Percentiles rank a stretch among this genome's conserved stretches.
phyloP scores from a whole-genome alignment of 768 basidiomycete genomes.

The Trametopsis cervina region DNA sequence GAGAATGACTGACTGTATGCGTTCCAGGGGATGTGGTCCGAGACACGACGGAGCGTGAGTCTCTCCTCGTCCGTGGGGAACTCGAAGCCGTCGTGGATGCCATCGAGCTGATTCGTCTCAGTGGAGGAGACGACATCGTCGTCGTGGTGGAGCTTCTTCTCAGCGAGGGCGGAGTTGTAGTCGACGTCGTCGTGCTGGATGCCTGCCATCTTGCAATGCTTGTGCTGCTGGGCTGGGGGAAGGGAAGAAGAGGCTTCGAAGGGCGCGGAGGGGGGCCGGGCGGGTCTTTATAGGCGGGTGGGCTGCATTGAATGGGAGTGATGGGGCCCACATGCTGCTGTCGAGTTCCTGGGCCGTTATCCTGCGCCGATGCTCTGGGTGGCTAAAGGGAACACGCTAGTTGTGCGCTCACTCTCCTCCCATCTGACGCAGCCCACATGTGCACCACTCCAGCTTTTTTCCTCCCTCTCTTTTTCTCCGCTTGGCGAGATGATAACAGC shows the following conservation, averaged over 20 bases:
- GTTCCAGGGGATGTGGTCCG: constrained; percentile 36
- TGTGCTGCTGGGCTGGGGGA: not conserved
- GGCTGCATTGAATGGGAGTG: too few species aligned
- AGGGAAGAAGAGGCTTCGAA: not conserved
- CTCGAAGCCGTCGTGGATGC: constrained; percentile 44
- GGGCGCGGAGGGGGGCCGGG: too few species aligned
- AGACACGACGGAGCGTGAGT: constrained; percentile 48
- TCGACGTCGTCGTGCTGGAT: constrained; percentile 15
- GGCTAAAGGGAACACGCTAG: too few species aligned
- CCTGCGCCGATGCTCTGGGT: too few species aligned
- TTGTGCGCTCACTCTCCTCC: too few species aligned
- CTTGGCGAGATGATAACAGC: too few species aligned
- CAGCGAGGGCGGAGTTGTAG: constrained; percentile 14
- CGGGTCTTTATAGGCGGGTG: too few species aligned
- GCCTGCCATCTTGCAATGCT: constrained; percentile 15
- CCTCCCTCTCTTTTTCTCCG: too few species aligned
- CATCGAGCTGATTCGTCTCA: constrained; percentile 26
- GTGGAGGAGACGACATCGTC: constrained; percentile 14
- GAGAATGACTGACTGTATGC: constrained; percentile 22
- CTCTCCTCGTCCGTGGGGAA: constrained; percentile 62
- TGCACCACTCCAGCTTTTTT: too few species aligned
- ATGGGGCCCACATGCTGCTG: too few species aligned
- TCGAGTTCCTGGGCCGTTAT: too few species aligned
- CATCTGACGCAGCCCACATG: too few species aligned
- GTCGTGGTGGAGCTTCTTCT: constrained; percentile 17